Conservation (phyloP, 352 stramenopile genomes). For the Globisporangium echinulatum region DNA sequence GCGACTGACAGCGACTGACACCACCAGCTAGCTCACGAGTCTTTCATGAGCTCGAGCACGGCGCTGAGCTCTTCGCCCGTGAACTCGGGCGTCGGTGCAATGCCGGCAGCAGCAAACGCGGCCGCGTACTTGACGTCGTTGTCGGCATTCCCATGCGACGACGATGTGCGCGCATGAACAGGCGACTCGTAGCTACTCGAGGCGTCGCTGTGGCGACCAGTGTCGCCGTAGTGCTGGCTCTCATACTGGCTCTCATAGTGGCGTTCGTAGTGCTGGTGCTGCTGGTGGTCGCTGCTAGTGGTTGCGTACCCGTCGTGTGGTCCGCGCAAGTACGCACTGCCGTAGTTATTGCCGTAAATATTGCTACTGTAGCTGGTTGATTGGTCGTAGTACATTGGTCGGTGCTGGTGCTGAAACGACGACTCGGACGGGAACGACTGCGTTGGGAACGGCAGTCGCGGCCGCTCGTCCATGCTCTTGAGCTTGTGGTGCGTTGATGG, state of each 20-base stretch:
- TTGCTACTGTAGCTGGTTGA: too few species aligned
- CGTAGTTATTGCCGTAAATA: slow-evolving; percentile 18
- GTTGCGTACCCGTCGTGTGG: neutral
- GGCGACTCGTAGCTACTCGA: slow-evolving; percentile 1
- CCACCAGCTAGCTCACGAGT: slow-evolving; percentile 22
- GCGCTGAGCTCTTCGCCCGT: slow-evolving; percentile 72
- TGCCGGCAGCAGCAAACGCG: slow-evolving; percentile 39
- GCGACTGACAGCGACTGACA: too few species aligned
- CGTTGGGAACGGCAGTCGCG: slow-evolving; percentile 50
- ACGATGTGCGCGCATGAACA: slow-evolving; percentile 39
- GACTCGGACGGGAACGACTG: slow-evolving; percentile 55
- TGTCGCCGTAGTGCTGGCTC: slow-evolving; percentile 19
- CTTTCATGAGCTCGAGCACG: slow-evolving; percentile 79
- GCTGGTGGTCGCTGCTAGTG: slow-evolving; percentile 18
- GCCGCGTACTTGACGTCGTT: slow-evolving; percentile 37
- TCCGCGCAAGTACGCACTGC: slow-evolving; percentile 12
- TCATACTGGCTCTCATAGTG: slow-evolving; percentile 31
- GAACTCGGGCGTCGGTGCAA: slow-evolving; percentile 70
- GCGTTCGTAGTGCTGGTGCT: slow-evolving; percentile 29
- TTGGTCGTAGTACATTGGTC: too few species aligned
- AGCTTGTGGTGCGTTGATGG: slow-evolving; percentile 19
- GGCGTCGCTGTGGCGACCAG: slow-evolving; percentile 12
- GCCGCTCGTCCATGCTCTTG: slow-evolving; percentile 26
- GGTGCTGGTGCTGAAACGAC: slow-evolving; percentile 23
- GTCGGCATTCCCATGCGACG: slow-evolving; percentile 17